Percentiles rank a stretch among this genome's conserved stretches.
phyloP scores from a whole-genome alignment of 352 stramenopile genomes.

The Phytophthora aleatoria region DNA sequence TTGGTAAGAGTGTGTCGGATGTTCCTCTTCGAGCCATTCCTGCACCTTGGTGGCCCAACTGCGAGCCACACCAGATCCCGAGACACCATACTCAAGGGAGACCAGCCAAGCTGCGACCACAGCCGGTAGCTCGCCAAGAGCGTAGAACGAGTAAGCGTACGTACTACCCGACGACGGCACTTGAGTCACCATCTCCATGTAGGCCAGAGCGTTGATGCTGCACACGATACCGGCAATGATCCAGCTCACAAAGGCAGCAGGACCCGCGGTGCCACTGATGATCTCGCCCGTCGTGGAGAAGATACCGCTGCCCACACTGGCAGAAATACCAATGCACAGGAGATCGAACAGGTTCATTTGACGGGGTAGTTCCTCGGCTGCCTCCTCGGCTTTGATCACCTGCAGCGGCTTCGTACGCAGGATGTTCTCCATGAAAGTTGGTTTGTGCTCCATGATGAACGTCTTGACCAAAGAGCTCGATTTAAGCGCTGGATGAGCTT shows the following conservation, averaged over 20 bases:
- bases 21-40: constrained; percentile 57
- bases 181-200: constrained; percentile 88
- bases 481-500: background rate
- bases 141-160: constrained; percentile 94
- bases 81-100: constrained; percentile 94
- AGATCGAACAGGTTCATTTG: constrained; percentile 89
- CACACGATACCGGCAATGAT: constrained; percentile 80
- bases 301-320: constrained; percentile 93
- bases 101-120: constrained; percentile 88
- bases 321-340: constrained; percentile 90
- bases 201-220: constrained; percentile 84
- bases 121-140: constrained; percentile 91
- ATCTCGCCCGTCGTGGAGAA: constrained; percentile 87
- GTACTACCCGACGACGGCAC: constrained; percentile 90
- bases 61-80: constrained; percentile 88
- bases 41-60: constrained; percentile 93
- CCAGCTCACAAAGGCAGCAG: constrained; percentile 83
- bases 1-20: constrained; percentile 41
- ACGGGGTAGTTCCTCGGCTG: constrained; percentile 67
- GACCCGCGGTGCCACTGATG: constrained; percentile 78
- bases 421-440: constrained; percentile 54
- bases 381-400: constrained; percentile 80
- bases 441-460: constrained; percentile 38
- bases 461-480: background rate
- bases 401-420: constrained; percentile 75